Conservation (phyloP, 441 rosid species). For the Breynia disticha region DNA sequence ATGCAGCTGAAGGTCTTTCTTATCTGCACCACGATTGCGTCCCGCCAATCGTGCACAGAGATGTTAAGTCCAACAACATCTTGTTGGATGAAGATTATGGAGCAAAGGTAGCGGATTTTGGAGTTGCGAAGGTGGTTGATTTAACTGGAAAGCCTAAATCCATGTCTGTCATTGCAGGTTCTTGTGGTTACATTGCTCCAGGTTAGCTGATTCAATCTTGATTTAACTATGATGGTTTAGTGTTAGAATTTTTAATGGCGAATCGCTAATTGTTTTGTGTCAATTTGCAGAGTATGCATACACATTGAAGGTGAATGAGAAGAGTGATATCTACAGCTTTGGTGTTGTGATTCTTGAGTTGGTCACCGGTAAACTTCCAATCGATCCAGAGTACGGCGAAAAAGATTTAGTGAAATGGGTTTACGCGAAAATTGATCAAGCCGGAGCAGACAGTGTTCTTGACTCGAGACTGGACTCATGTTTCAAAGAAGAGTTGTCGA, state of each 20-base stretch:
- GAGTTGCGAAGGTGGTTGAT: constrained; percentile 81
- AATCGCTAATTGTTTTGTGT: background rate
- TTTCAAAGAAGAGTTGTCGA: constrained; percentile 72
- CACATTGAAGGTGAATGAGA: constrained; percentile 89
- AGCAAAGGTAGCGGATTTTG: constrained; percentile 92
- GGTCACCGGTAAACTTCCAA: constrained; percentile 68
- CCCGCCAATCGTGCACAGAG: constrained; percentile 91
- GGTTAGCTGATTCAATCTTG: constrained; percentile 32
- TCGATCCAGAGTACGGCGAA: constrained; percentile 75
- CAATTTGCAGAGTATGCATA: constrained; percentile 78
- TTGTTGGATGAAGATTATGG: constrained; percentile 74
- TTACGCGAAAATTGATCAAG: constrained; percentile 66
- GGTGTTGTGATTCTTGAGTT: constrained; percentile 93
- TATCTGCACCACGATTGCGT: constrained; percentile 92
- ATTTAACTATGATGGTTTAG: background rate
- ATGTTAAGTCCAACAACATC: constrained; percentile 90
- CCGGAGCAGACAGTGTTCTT: constrained; percentile 66
- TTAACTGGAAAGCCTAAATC: constrained; percentile 64
- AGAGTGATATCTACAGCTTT: constrained; percentile 97
- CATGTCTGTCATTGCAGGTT: constrained; percentile 97
- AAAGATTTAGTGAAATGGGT: constrained; percentile 94
- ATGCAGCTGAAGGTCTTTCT: constrained; percentile 90
- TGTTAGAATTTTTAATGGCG: background rate
- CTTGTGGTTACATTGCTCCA: constrained; percentile 98
- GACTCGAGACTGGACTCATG: constrained; percentile 70